phyloP scores from a whole-genome alignment of 1,284 basidiomycete genomes.

The Ustilago trichophora region DNA sequence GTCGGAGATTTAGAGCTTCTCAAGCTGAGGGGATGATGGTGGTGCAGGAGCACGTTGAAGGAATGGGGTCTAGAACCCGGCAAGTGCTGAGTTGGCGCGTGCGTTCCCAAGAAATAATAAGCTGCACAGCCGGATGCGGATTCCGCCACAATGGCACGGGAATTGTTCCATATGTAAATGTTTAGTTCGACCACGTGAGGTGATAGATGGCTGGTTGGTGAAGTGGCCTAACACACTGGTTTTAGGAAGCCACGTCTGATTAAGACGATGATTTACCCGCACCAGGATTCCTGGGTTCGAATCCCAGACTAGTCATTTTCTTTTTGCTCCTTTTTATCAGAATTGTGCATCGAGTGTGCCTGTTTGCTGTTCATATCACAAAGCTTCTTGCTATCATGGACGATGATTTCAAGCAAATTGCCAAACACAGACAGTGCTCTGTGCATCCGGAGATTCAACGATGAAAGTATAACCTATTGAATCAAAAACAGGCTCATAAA shows the following conservation, averaged over 20 bases:
- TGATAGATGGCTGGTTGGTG: conserved; percentile 44
- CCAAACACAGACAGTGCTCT: too few species aligned
- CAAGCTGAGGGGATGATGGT: background rate
- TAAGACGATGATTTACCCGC: background rate
- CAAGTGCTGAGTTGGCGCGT: conserved; percentile 2
- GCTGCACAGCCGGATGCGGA: conserved; percentile 3
- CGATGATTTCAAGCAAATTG: too few species aligned
- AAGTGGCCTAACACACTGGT: conserved; percentile 53
- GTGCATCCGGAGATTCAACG: too few species aligned
- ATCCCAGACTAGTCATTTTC: conserved; percentile 51
- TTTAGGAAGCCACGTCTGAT: conserved; percentile 28
- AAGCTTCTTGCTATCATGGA: too few species aligned
- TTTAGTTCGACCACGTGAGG: too few species aligned
- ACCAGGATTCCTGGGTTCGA: conserved; percentile 55
- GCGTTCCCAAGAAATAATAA: background rate
- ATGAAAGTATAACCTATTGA: too few species aligned
- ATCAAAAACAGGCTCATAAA: too few species aligned
- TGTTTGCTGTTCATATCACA: too few species aligned
- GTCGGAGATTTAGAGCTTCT: too few species aligned
- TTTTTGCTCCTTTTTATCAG: conserved; percentile 9
- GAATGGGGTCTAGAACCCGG: too few species aligned
- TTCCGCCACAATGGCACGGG: background rate
- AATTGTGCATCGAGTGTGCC: too few species aligned
- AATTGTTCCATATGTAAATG: too few species aligned
- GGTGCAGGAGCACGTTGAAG: background rate